phyloP scores from a whole-genome alignment of 179 eudicot genomes.

The Beta lomatogona region DNA sequence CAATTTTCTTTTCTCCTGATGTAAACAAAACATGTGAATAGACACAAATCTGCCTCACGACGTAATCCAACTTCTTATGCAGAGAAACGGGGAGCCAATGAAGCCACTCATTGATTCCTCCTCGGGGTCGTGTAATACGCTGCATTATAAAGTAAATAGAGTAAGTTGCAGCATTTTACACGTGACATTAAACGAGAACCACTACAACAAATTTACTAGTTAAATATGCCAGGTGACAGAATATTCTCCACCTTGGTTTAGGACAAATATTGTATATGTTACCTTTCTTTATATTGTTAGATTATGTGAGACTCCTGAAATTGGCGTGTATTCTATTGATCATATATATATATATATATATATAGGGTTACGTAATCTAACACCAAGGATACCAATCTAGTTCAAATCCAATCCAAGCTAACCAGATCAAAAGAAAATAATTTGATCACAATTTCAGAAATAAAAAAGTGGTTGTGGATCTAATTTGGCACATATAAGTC shows the following conservation, averaged over 20 bases:
- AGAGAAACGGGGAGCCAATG: conserved; percentile 93
- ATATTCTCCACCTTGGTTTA: too few relatives aligned
- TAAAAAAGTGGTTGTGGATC: neutral
- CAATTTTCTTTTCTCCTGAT: conserved; percentile 44
- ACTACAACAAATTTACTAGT: neutral
- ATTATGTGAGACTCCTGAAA: too few relatives aligned
- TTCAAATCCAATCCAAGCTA: neutral
- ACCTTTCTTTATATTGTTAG: too few relatives aligned
- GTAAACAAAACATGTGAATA: conserved; percentile 54
- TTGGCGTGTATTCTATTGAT: too few relatives aligned
- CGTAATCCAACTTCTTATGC: conserved; percentile 62
- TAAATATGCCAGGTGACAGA: neutral
- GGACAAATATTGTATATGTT: too few relatives aligned
- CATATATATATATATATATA: too few relatives aligned
- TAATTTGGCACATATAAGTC: too few relatives aligned
- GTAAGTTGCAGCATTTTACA: neutral
- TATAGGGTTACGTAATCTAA: too few relatives aligned
- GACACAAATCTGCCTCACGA: conserved; percentile 54
- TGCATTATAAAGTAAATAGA: conserved; percentile 35
- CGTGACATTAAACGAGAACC: neutral
- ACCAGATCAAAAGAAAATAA: neutral
- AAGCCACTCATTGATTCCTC: conserved; percentile 92
- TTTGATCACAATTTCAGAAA: too few relatives aligned
- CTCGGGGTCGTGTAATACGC: conserved; percentile 92
- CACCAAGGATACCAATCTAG: neutral